Evolutionary conservation across 2,329 filamentous ascomycete genomes (phyloP).

Genomic region (Ambrosiella xylebori): DNA sequence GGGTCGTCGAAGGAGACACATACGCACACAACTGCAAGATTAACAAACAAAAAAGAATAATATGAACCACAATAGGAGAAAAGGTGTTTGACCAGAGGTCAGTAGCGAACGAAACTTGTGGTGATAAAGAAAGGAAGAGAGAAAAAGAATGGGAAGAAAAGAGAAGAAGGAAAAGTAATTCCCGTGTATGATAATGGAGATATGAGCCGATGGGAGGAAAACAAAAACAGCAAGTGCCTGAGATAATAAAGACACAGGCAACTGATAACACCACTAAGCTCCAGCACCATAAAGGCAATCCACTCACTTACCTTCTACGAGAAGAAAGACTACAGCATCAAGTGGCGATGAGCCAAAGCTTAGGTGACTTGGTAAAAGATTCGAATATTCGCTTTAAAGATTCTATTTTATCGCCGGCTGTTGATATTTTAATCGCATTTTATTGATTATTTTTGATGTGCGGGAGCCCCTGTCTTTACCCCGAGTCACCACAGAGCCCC

Average conservation of each 20-base stretch:
- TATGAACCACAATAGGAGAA: neutral
- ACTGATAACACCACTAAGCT: neutral
- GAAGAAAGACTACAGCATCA: neutral
- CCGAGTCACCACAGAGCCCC: too few species aligned
- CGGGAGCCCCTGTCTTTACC: too few species aligned
- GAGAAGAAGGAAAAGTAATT: slow-evolving; percentile 5
- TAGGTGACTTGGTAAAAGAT: neutral
- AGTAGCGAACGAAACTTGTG: slow-evolving; percentile 8
- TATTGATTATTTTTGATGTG: too few species aligned
- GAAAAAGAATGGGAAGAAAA: slow-evolving; percentile 4
- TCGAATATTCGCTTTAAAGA: neutral
- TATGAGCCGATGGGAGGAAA: slow-evolving; percentile 1
- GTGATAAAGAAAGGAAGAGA: slow-evolving; percentile 6
- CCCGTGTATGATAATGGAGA: slow-evolving; percentile 3
- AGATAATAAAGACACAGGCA: slow-evolving; percentile 7
- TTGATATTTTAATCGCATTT: too few species aligned
- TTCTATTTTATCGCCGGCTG: neutral
- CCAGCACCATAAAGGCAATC: neutral
- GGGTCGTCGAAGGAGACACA: neutral
- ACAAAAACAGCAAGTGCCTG: slow-evolving; percentile 3
- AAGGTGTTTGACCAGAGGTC: slow-evolving; percentile 2
- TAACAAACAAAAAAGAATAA: neutral
- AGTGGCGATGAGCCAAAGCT: neutral
- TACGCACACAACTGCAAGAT: neutral
- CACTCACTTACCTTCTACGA: neutral